Base-by-base conservation (phyloP, 257 asterid species). In the Verbena officinalis region DNA sequence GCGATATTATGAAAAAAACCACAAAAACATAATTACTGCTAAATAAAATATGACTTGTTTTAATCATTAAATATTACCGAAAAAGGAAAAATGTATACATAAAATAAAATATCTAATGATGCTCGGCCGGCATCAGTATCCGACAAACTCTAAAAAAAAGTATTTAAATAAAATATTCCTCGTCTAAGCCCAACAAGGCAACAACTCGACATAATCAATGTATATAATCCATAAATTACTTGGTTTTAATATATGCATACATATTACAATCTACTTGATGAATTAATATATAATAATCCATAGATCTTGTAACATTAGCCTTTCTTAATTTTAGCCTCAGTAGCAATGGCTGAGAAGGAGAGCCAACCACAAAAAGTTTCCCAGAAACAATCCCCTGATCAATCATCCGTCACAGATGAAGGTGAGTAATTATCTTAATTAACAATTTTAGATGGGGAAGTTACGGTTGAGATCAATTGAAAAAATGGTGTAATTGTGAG, bases 321-420 rank as follows among this genome's bases (percentile, higher is more conserved):
- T 1, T 9, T 9, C 12, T 24, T 42, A 21, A 65, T 15, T 20
- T 21, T 44, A 44, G 9, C 6, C 74, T 53, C 7, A 36, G 4
- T 27, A 27, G 11, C 3, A 43, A 78, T 78, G 80, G 70, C 77
- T 17, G 80, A 70, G 49, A 78, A 78, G 57, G 73, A 58, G 34
- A 63, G 22, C 39, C 77, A 55, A 38, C 51, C 67, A 0, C 14
- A 71, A 39, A 57, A 45, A 16, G 46, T 24, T 58, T 63, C 50
- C n/a, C 67, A 56, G 34, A 33, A 70, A 43, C 56, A 14, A 13
- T 13, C 45, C 5, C 6, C 38, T 21, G 73, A 59, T 20, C 62
- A 36, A 64, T 58, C 73, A 24, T 45, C 67, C 54, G 17, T 23
- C 8, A 70, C 60, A 34, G 50, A 42, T 39, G 23, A 12, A 62